Conservation (phyloP, 1,139 yeast genomes). For the Hyphopichia buzzinii region DNA sequence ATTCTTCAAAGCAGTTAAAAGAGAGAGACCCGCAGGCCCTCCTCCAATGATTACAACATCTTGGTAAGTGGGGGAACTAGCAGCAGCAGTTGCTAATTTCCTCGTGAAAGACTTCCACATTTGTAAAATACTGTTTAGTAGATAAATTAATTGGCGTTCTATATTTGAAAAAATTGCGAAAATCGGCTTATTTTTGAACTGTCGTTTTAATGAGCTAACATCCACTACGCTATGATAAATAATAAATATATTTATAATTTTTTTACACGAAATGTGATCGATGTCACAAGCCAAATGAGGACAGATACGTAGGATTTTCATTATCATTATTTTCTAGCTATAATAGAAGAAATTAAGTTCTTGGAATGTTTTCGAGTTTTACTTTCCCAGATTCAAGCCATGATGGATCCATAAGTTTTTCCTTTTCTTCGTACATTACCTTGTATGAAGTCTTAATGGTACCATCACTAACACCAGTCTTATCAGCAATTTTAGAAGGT, state of each 20-base stretch:
- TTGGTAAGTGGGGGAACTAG: slow-evolving; percentile 19
- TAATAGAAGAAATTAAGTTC: slow-evolving; percentile 16
- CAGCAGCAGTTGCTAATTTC: slow-evolving; percentile 9
- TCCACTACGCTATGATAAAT: too few relatives aligned
- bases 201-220: too few relatives aligned
- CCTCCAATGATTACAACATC: slow-evolving; percentile 94
- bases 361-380: slow-evolving; percentile 59
- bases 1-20: slow-evolving; percentile 73
- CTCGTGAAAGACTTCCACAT: slow-evolving; percentile 5
- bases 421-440: slow-evolving; percentile 71
- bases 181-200: neutral
- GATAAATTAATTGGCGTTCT: too few relatives aligned
- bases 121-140: too few relatives aligned
- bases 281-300: too few relatives aligned
- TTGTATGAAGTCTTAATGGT: slow-evolving; percentile 92
- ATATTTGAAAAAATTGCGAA: neutral
- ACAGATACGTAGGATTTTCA: too few relatives aligned
- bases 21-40: slow-evolving; percentile 94
- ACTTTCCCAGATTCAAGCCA: slow-evolving; percentile 77
- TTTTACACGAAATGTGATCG: too few relatives aligned
- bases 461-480: slow-evolving; percentile 97
- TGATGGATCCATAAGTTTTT: slow-evolving; percentile 72
- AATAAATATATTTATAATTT: too few relatives aligned
- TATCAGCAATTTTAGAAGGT: slow-evolving; percentile 83
- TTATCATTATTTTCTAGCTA: neutral